A percentile compares a stretch with the other conserved stretches of the same genome.
These are phyloP conservation scores for Wickerhamiella australiensis DNA, from an alignment of 805 yeast genomes.

Conservation along the genomic window DNA sequence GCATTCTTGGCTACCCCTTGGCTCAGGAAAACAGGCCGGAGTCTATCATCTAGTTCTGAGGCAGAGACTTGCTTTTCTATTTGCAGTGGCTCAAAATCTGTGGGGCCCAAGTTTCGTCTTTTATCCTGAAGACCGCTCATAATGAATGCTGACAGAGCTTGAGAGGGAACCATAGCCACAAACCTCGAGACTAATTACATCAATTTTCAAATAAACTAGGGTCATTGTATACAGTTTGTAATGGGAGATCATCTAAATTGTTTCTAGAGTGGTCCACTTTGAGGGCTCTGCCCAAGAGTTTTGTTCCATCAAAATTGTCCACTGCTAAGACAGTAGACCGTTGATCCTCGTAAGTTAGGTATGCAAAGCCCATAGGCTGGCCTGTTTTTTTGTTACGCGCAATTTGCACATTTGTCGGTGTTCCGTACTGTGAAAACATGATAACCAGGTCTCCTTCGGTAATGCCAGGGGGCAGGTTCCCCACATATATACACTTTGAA, in stretches of 20 bases:
- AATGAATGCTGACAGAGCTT: neutral
- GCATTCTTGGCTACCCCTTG: conserved; percentile 59
- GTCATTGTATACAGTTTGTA: neutral
- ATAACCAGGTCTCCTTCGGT: conserved; percentile 65
- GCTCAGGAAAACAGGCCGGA: conserved; percentile 40
- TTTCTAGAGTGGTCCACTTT: conserved; percentile 8
- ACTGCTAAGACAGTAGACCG: conserved; percentile 72
- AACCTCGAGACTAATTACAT: neutral
- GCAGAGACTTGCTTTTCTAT: conserved; percentile 28
- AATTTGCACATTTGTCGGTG: conserved; percentile 63
- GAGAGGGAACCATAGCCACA: neutral
- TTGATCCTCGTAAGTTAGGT: conserved; percentile 70
- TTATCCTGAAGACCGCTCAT: conserved; percentile 42
- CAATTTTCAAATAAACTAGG: neutral
- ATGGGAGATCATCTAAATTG: neutral
- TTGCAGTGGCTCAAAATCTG: conserved; percentile 44
- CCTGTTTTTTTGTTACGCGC: conserved; percentile 56
- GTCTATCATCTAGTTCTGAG: conserved; percentile 21
- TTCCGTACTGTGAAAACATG: conserved; percentile 81
- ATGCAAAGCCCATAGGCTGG: conserved; percentile 63
- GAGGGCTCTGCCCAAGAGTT: conserved; percentile 2
- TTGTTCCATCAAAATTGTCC: conserved; percentile 70
- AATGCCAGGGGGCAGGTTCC: conserved; percentile 50
- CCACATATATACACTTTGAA: conserved; percentile 65
- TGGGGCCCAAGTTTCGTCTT: conserved; percentile 78